These are phyloP conservation scores for Psidium guajava DNA, from an alignment of 345 rosid genomes.

Conservation along the genomic window DNA sequence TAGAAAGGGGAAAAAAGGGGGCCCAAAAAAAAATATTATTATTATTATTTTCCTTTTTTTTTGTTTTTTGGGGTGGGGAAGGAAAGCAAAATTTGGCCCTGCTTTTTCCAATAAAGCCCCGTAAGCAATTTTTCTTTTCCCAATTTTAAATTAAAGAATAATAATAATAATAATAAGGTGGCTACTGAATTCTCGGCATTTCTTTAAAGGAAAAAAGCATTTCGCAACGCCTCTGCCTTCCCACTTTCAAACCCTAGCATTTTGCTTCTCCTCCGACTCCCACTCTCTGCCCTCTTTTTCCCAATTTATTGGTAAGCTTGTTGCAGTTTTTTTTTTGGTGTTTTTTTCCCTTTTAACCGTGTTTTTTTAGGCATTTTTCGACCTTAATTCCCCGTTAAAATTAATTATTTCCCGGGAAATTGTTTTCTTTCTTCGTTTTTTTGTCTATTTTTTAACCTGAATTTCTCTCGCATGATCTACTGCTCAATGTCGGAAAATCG, in stretches of 20 bases:
- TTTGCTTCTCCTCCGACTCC: neutral
- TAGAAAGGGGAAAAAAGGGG: no score
- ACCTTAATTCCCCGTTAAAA: neutral
- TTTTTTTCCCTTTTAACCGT: no score
- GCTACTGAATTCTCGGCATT: neutral
- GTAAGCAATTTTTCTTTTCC: neutral
- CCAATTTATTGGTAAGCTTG: constrained; percentile 22
- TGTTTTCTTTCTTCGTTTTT: neutral
- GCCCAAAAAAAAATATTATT: no score
- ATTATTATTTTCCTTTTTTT: no score
- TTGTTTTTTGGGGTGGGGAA: no score
- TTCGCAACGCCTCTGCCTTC: neutral
- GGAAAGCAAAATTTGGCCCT: no score
- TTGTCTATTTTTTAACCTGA: constrained; percentile 4
- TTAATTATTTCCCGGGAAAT: neutral
- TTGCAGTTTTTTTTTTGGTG: no score
- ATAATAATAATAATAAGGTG: neutral
- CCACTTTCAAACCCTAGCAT: constrained; percentile 2
- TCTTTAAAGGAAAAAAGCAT: neutral
- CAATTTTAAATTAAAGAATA: neutral
- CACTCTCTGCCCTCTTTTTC: neutral
- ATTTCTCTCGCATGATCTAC: neutral
- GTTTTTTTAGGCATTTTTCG: constrained; percentile 1
- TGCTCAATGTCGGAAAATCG: neutral
- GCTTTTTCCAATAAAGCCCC: no score